A percentile compares a stretch with the other conserved stretches of the same genome.
phyloP scores from a whole-genome alignment of 345 rosid species.

The Gossypium rotundifolium region DNA sequence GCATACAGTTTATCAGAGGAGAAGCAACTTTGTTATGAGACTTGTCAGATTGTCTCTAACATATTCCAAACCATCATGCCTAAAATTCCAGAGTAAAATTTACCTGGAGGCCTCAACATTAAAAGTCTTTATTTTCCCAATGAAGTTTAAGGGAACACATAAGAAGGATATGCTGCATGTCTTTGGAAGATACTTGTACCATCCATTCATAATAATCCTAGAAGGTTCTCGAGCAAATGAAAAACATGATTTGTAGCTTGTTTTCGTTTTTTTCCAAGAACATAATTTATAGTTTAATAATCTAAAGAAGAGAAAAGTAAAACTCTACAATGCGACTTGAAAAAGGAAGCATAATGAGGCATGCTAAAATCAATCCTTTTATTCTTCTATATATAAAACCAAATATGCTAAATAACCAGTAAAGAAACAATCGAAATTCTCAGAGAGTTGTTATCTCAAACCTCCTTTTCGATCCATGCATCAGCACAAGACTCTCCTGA shows the following conservation, averaged over 20 bases:
- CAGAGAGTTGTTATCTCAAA: conserved; percentile 15
- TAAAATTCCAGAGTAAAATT: not conserved
- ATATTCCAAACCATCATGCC: not conserved
- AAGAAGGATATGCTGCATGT: not conserved
- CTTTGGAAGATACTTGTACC: not conserved
- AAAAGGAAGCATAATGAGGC: not conserved
- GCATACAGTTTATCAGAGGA: not conserved
- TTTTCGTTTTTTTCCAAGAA: not conserved
- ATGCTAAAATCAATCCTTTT: not conserved
- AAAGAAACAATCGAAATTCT: not conserved
- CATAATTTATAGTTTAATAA: not conserved
- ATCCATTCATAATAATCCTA: not conserved
- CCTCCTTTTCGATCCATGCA: conserved; percentile 95
- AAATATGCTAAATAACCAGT: not conserved
- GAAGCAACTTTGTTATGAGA: not conserved
- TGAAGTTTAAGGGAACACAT: not conserved
- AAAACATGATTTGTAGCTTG: not conserved
- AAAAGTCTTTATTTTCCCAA: not conserved
- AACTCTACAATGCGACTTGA: not conserved
- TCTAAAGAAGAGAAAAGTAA: not conserved
- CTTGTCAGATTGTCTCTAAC: not conserved
- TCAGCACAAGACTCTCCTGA: conserved; percentile 87
- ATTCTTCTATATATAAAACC: not conserved
- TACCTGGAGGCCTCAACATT: not conserved
- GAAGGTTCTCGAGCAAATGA: not conserved